Base-by-base conservation (phyloP, 306 rosid species). In the Canavalia gladiata region DNA sequence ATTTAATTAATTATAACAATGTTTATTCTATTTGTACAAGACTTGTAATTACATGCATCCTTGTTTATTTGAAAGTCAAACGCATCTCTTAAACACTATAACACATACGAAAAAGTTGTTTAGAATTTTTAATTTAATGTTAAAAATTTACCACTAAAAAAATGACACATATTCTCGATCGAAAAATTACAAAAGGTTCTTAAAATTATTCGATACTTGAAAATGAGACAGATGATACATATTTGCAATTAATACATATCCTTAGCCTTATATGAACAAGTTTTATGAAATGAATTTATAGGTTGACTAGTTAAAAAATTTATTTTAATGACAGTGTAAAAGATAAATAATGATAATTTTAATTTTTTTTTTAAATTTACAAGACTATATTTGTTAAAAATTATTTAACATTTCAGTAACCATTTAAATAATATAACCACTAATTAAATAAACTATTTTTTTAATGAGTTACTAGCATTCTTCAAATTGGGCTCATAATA, bases 271-370 rank as follows among this genome's bases (percentile, higher is more conserved):
- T 13, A 31, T 34, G 56, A 72, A 72, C 13, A 62, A 55, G 64
- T 25, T 68, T 33, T 28, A 49, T 13, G 43, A 60, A 66, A 80
- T 52, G 72, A 79, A 59, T 59, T 35, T 65, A 74, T 49, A 68
- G 30, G 57, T 75, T 47, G 29, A 4, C 30, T n/a, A n/a, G n/a
- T n/a, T n/a, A n/a, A n/a, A n/a, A n/a, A n/a, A n/a, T n/a, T n/a
- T n/a, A 18, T 18, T 18, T 18, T 18, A 18, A 18, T 18, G 25
- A 18, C 25, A 18, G 25, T 18, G 0, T 18, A 18, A 18, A 18
- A 18, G 25, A 18, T 18, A 18, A 18, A 18, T 18, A 18, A 18
- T 18, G 0, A 18, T 18, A 18, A 18, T 18, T 18, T 18, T 18
- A 18, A 18, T 18, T 18, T 18, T 18, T 18, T 18, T 18, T 18